phyloP scores from a whole-genome alignment of 306 rosid species.

The Casuarina glauca region DNA sequence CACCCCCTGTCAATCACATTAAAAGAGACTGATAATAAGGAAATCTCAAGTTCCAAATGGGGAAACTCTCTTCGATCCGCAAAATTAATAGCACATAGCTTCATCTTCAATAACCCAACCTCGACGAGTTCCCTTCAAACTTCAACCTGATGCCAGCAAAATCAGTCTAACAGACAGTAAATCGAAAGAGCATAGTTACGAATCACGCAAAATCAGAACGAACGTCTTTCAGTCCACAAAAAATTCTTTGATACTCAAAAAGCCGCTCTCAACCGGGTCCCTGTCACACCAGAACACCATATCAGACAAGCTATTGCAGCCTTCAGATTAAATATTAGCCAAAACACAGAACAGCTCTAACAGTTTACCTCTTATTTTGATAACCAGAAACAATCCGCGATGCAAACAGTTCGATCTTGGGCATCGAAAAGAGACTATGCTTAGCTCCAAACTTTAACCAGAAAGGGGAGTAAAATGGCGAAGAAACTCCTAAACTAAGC shows the following conservation, averaged over 20 bases:
- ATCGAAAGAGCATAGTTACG: constrained; percentile 5
- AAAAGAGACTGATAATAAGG: constrained; percentile 15
- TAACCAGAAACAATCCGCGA: too few species aligned
- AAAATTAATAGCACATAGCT: constrained; percentile 32
- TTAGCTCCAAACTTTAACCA: too few species aligned
- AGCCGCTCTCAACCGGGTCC: constrained; percentile 20
- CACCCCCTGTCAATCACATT: constrained; percentile 49
- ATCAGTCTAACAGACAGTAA: constrained; percentile 24
- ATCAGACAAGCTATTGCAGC: constrained; percentile 9
- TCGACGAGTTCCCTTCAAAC: neutral
- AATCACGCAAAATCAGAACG: constrained; percentile 22
- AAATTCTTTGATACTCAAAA: constrained; percentile 30
- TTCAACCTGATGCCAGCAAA: constrained; percentile 34
- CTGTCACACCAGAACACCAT: constrained; percentile 33
- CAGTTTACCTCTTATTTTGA: too few species aligned
- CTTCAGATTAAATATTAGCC: constrained; percentile 5
- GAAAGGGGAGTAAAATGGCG: too few species aligned
- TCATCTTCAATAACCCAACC: constrained; percentile 31
- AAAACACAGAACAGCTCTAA: constrained; percentile 1
- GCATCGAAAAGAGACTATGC: neutral
- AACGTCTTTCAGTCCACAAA: constrained; percentile 27
- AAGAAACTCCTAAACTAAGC: too few species aligned
- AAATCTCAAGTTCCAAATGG: constrained; percentile 36
- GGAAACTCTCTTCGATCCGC: constrained; percentile 42
- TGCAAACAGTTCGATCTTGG: neutral